Percentiles rank a stretch among this genome's conserved stretches.
Conservation (phyloP, 805 yeast genomes). For the Saccharomycopsis javanensis region DNA sequence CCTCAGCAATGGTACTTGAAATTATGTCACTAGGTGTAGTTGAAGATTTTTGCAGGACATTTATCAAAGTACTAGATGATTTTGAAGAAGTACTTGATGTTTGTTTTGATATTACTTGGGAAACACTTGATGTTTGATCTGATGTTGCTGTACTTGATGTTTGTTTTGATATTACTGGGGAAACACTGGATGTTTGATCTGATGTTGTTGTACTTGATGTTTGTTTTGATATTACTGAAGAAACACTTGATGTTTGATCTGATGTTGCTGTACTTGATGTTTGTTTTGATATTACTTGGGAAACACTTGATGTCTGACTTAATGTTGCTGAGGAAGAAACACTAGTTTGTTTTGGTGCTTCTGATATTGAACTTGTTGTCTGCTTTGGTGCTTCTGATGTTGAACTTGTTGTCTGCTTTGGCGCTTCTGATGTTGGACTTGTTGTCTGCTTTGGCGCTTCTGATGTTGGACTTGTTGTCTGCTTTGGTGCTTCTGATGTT, state of each 20-base stretch:
- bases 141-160: not conserved
- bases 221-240: not conserved
- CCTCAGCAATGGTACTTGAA: not conserved
- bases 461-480: not conserved
- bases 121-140: not conserved
- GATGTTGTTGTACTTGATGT: not conserved
- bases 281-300: not conserved
- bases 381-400: not conserved
- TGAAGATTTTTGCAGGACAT: too few relatives aligned
- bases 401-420: not conserved
- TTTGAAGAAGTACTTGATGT: too few relatives aligned
- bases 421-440: not conserved
- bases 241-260: not conserved
- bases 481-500: not conserved
- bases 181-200: not conserved
- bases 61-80: too few relatives aligned
- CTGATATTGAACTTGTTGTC: not conserved
- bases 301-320: too few relatives aligned
- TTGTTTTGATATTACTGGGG: not conserved
- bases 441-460: not conserved
- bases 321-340: not conserved
- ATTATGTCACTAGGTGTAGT: too few relatives aligned
- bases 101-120: too few relatives aligned
- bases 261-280: not conserved
- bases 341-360: too few relatives aligned